phyloP scores from a whole-genome alignment of 768 basidiomycete species.

The Mycena amicta region DNA sequence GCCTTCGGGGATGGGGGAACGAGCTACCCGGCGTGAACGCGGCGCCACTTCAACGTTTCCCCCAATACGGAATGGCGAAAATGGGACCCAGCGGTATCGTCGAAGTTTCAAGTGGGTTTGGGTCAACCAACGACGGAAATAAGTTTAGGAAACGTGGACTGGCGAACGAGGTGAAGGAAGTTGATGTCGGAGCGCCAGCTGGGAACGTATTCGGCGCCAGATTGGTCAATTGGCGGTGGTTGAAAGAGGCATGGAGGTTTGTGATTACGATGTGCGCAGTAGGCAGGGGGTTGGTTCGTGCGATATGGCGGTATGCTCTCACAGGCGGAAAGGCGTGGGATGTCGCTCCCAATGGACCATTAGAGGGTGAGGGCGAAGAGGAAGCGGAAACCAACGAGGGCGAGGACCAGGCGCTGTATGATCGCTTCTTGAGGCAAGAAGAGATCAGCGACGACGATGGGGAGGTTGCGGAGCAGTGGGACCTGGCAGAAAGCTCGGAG shows the following conservation, averaged over 20 bases:
- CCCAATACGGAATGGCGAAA: constrained; percentile 37
- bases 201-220: constrained; percentile 40
- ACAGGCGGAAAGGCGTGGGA: constrained; percentile 11
- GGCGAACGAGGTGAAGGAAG: constrained; percentile 52
- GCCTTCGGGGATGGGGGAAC: constrained; percentile 70
- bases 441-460: constrained; percentile 21
- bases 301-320: constrained; percentile 7
- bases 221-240: constrained; percentile 33
- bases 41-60: constrained; percentile 13
- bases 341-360: not conserved
- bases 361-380: not conserved
- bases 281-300: constrained; percentile 2
- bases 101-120: constrained; percentile 18
- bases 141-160: constrained; percentile 41
- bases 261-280: constrained; percentile 21
- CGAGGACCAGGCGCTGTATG: constrained; percentile 8
- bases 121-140: not conserved
- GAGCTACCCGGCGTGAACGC: constrained; percentile 61
- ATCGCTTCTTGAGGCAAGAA: constrained; percentile 21
- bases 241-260: constrained; percentile 28
- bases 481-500: constrained; percentile 7
- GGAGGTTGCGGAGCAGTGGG: constrained; percentile 12
- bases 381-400: constrained; percentile 12
- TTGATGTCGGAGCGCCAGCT: constrained; percentile 42
- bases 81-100: constrained; percentile 46